These are phyloP conservation scores for Nicotiana knightiana DNA, from an alignment of 257 asterid genomes.

Conservation along the genomic window DNA sequence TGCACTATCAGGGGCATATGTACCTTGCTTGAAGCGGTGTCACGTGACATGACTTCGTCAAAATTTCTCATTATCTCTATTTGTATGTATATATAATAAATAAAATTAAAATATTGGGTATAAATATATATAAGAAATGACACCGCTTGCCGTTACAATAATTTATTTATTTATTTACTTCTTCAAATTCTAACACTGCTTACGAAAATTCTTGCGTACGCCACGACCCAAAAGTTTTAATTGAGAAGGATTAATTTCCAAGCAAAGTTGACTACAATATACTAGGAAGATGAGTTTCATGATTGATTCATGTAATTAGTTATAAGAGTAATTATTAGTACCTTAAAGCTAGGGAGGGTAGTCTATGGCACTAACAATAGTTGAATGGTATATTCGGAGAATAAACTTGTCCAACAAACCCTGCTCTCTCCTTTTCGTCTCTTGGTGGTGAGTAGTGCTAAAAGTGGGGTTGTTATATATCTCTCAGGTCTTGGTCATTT, in stretches of 20 bases:
- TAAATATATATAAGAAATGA: too few relatives aligned
- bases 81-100: too few relatives aligned
- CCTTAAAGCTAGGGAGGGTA: neutral
- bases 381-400: constrained; percentile 13
- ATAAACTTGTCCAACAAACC: constrained; percentile 13
- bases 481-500: neutral
- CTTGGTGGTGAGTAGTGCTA: neutral
- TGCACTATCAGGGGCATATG: too few relatives aligned
- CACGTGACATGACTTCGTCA: too few relatives aligned
- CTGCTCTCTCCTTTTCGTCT: neutral
- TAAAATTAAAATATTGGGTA: too few relatives aligned
- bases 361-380: constrained; percentile 5
- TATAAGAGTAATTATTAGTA: neutral
- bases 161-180: too few relatives aligned
- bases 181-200: too few relatives aligned
- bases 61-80: too few relatives aligned
- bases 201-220: too few relatives aligned
- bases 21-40: too few relatives aligned
- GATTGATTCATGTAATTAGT: neutral
- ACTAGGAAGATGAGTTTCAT: neutral
- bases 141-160: too few relatives aligned
- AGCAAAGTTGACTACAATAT: constrained; percentile 10
- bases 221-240: neutral
- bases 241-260: neutral
- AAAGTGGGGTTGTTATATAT: neutral